A percentile compares a stretch with the other conserved stretches of the same genome.
phyloP scores from a whole-genome alignment of 257 asterid genomes.

The Fraxinus cuspidata region DNA sequence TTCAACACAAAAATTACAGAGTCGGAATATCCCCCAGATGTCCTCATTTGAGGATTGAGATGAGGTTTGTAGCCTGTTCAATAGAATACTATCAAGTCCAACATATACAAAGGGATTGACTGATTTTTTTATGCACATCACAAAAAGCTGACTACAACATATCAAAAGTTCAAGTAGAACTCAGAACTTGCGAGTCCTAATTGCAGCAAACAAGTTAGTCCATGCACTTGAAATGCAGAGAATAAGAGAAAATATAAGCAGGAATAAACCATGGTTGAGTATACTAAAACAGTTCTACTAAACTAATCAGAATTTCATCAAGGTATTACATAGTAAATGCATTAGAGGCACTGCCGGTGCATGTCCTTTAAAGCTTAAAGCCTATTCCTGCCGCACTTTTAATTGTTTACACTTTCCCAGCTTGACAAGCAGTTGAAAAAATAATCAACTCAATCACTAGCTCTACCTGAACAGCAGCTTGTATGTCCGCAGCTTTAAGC shows the following conservation, averaged over 20 bases:
- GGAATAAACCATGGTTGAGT: background rate
- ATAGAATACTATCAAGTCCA: background rate
- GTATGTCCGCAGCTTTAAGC: constrained; percentile 89
- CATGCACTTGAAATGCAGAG: no score
- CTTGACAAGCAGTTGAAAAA: background rate
- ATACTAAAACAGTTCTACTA: background rate
- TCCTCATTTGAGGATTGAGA: background rate
- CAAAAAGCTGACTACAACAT: background rate
- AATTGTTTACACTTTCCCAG: background rate
- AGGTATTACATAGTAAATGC: background rate
- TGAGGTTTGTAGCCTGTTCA: background rate
- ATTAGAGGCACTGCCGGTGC: background rate
- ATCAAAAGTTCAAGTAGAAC: background rate
- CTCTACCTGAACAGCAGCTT: constrained; percentile 89
- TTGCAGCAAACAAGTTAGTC: background rate
- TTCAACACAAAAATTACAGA: background rate
- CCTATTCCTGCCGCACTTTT: background rate
- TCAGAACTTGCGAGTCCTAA: background rate
- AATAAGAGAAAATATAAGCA: no score
- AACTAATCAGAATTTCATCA: background rate
- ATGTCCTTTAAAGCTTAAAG: background rate
- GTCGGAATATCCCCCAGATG: background rate
- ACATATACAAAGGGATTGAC: background rate
- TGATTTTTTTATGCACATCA: background rate
- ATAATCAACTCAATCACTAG: constrained; percentile 22